These are phyloP conservation scores for Paracorniculantispora psalliotae DNA, from an alignment of 2,329 filamentous ascomycete species.

Conservation along the genomic window DNA sequence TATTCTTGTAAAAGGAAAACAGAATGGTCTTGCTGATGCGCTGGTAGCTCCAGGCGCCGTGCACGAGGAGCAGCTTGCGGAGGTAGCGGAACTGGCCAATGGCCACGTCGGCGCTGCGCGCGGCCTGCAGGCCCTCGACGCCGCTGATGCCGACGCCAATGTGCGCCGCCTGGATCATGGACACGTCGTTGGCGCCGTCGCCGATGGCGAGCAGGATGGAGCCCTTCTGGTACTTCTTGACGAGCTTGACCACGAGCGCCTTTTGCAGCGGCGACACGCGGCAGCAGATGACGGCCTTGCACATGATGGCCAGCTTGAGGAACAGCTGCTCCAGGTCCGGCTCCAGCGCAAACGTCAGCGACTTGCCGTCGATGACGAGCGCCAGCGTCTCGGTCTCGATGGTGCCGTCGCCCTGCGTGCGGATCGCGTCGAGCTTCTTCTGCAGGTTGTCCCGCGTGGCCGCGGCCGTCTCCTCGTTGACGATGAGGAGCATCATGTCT, in stretches of 20 bases:
- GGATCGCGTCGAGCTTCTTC: slow-evolving; percentile 90
- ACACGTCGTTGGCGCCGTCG: slow-evolving; percentile 98
- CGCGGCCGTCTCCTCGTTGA: slow-evolving; percentile 80
- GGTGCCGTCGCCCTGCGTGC: slow-evolving; percentile 70
- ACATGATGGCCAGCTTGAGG: slow-evolving; percentile 87
- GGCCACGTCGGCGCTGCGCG: slow-evolving; percentile 88
- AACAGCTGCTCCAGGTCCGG: slow-evolving; percentile 91
- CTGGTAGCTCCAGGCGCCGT: slow-evolving; percentile 97
- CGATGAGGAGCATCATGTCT: slow-evolving; percentile 95
- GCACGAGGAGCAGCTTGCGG: slow-evolving; percentile 87
- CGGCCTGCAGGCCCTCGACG: slow-evolving; percentile 93
- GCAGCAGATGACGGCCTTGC: slow-evolving; percentile 98
- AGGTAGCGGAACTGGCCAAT: slow-evolving; percentile 96
- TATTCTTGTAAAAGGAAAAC: slow-evolving; percentile 99
- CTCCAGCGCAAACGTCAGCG: slow-evolving; percentile 86
- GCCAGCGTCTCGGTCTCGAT: slow-evolving; percentile 83
- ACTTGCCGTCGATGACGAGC: slow-evolving; percentile 93
- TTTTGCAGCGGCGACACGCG: slow-evolving; percentile 97
- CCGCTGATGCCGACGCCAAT: slow-evolving; percentile 97
- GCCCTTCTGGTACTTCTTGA: slow-evolving; percentile 86
- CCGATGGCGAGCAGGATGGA: slow-evolving; percentile 92
- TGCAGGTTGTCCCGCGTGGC: slow-evolving; percentile 83
- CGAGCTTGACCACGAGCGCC: slow-evolving; percentile 93
- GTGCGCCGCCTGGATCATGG: slow-evolving; percentile 98
- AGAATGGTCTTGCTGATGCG: slow-evolving; percentile 94